Evolutionary conservation across 75 land plant species (phyloP).

Genomic region (Larix kaempferi): DNA sequence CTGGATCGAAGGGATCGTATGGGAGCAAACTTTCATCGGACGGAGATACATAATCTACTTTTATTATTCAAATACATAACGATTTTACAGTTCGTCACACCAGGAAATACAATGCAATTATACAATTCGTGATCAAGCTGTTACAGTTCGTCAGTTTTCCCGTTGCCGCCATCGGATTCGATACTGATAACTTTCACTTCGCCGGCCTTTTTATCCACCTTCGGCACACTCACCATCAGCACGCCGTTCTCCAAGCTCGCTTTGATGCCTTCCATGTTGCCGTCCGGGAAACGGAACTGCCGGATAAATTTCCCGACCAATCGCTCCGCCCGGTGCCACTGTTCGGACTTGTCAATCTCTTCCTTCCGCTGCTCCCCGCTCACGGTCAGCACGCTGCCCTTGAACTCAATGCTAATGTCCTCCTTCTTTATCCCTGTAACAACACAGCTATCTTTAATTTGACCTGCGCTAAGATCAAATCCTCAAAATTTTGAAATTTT

Average conservation of each 20-base stretch:
- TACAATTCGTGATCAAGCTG: too few relatives aligned
- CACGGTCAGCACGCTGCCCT: neutral
- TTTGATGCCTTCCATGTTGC: neutral
- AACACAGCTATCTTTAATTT: too few relatives aligned
- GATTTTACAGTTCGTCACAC: too few relatives aligned
- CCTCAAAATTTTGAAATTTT: neutral
- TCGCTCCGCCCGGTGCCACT: neutral
- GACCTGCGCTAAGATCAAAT: neutral
- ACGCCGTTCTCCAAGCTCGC: neutral
- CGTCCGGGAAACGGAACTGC: neutral
- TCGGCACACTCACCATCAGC: neutral
- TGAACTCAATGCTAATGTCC: conserved; percentile 19
- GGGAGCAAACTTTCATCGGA: too few relatives aligned
- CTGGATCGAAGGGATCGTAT: too few relatives aligned
- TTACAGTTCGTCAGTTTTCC: too few relatives aligned
- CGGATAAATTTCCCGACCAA: neutral
- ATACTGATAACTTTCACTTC: neutral
- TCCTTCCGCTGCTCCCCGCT: neutral
- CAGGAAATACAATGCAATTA: too few relatives aligned
- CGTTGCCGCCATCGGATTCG: too few relatives aligned
- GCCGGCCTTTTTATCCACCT: neutral
- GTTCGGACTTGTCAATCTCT: neutral
- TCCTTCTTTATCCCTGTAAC: conserved; percentile 22
- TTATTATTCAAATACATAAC: too few relatives aligned
- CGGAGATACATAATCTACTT: too few relatives aligned